Conservation (phyloP, 768 basidiomycete genomes). For the Lentinula sp. region DNA sequence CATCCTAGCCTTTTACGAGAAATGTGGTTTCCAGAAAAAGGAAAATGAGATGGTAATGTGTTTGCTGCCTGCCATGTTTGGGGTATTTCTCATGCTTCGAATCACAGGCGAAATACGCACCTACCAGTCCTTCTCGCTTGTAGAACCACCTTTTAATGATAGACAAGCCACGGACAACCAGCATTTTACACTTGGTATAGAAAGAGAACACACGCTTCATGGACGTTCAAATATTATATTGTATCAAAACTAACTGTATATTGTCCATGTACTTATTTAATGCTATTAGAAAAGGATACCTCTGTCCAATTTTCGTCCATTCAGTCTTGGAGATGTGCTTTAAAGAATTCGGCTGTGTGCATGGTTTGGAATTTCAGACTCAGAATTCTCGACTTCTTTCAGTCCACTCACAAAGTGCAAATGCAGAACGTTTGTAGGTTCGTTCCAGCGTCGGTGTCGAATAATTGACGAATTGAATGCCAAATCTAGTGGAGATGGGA, state of each 20-base stretch:
- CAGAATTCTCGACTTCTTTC: not conserved
- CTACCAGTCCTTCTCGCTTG: not conserved
- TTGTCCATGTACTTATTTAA: too few species aligned
- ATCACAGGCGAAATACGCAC: constrained; percentile 54
- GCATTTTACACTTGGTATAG: too few species aligned
- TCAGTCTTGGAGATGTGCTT: constrained; percentile 1
- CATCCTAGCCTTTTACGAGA: constrained; percentile 83
- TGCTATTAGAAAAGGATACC: too few species aligned
- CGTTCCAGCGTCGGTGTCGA: constrained; percentile 34
- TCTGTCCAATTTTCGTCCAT: too few species aligned
- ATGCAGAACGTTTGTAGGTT: constrained; percentile 42
- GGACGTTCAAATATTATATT: not conserved
- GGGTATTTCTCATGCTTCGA: not conserved
- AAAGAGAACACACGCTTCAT: not conserved
- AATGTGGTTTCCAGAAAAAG: constrained; percentile 89
- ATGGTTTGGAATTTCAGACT: not conserved
- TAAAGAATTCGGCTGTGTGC: not conserved
- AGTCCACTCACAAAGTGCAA: constrained; percentile 26
- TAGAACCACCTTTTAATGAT: not conserved
- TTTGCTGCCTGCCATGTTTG: not conserved
- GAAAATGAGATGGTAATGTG: constrained; percentile 85
- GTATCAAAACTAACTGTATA: too few species aligned
- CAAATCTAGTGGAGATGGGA: constrained; percentile 26
- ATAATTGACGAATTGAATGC: constrained; percentile 45
- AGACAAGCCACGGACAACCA: not conserved